Conservation (phyloP, 352 stramenopile species). For the Pythium aristosporum region DNA sequence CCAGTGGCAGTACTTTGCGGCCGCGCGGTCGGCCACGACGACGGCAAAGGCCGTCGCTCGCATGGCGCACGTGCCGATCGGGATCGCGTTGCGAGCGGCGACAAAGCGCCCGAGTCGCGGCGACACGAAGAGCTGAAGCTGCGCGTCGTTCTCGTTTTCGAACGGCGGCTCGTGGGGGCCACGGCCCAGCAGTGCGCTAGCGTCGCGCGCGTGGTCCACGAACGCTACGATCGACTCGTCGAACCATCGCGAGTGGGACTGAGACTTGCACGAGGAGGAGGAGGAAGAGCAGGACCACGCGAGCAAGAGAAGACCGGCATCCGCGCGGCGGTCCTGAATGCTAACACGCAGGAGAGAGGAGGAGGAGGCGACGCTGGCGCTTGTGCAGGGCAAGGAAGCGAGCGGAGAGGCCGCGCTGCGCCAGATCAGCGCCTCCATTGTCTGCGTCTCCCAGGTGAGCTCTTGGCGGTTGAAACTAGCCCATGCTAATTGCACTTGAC, state of each 20-base stretch:
- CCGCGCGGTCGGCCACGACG: constrained; percentile 36
- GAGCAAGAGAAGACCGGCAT: constrained; percentile 19
- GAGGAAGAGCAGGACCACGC: constrained; percentile 13
- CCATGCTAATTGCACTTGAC: too few species aligned
- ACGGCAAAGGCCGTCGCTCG: constrained; percentile 54
- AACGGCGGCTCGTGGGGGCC: constrained; percentile 26
- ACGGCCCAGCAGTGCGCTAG: constrained; percentile 19
- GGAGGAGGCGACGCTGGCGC: neutral
- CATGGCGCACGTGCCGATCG: constrained; percentile 31
- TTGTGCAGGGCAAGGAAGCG: neutral
- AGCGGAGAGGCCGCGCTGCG: constrained; percentile 1
- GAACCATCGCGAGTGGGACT: constrained; percentile 28
- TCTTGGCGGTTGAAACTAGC: too few species aligned
- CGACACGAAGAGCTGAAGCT: constrained; percentile 24
- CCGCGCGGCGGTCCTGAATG: neutral
- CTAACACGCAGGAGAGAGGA: constrained; percentile 10
- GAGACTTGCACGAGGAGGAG: neutral
- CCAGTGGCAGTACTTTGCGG: constrained; percentile 47
- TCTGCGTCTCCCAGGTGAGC: neutral
- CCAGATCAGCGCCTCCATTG: constrained; percentile 9
- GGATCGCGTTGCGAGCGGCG: constrained; percentile 31
- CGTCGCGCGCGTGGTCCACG: neutral
- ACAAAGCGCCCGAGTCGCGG: constrained; percentile 36
- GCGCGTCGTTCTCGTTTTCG: constrained; percentile 20
- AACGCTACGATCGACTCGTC: constrained; percentile 10